Evolutionary conservation across 2,329 filamentous ascomycete species (phyloP).

Genomic region (Meredithiella fracta): DNA sequence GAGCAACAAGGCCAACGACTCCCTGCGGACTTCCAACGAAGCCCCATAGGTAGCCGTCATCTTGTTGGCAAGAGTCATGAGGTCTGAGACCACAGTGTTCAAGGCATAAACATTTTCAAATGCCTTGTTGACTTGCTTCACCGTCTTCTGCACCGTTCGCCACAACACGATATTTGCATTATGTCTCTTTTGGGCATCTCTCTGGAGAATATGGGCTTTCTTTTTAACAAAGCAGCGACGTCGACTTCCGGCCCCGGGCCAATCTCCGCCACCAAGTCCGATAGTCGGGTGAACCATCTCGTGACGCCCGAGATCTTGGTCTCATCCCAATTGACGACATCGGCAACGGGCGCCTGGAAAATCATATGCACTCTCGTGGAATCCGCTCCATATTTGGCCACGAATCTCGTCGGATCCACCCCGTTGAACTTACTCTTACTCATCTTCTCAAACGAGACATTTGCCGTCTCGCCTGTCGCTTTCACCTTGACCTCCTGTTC

Average conservation of each 20-base stretch:
- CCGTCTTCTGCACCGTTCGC: conserved; percentile 49
- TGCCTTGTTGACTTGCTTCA: conserved; percentile 49
- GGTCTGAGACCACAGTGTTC: conserved; percentile 68
- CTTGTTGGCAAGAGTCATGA: conserved; percentile 66
- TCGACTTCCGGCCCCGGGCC: not conserved
- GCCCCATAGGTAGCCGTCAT: conserved; percentile 27
- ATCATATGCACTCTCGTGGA: conserved; percentile 73
- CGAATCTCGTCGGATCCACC: conserved; percentile 61
- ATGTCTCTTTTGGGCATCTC: conserved; percentile 25
- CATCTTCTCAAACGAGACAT: conserved; percentile 73
- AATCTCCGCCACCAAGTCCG: conserved; percentile 34
- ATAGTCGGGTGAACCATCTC: conserved; percentile 58
- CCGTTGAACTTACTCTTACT: conserved; percentile 90
- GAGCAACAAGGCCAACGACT: conserved; percentile 40
- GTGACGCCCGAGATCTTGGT: conserved; percentile 65
- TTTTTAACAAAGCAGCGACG: not conserved
- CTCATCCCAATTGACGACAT: conserved; percentile 79
- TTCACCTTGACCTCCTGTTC: conserved; percentile 38
- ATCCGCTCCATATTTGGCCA: conserved; percentile 63
- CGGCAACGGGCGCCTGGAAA: conserved; percentile 71
- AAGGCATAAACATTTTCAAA: conserved; percentile 58
- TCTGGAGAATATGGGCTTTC: not conserved
- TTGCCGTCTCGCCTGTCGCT: conserved; percentile 40
- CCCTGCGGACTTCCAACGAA: conserved; percentile 28
- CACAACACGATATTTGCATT: conserved; percentile 38